Percentiles rank a stretch among this genome's conserved stretches.
Conservation (phyloP, 495 filamentous ascomycete species). For the Xylaria curta region DNA sequence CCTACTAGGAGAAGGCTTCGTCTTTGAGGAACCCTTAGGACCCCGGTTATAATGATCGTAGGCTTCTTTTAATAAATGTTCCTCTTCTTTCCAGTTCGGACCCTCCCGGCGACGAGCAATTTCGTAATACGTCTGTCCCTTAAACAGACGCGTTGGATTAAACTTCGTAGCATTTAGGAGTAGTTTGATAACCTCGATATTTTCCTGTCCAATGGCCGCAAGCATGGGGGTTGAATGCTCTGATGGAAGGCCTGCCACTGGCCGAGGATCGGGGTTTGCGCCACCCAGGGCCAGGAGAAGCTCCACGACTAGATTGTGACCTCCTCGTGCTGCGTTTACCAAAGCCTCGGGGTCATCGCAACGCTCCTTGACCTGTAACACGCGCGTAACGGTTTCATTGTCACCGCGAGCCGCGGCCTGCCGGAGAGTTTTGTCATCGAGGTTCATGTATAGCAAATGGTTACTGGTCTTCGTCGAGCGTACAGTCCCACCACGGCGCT, state of each 20-base stretch:
- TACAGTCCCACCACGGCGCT: constrained; percentile 51
- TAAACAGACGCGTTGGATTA: constrained; percentile 73
- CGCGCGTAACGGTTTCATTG: constrained; percentile 74
- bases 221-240: constrained; percentile 89
- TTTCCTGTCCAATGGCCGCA: constrained; percentile 89
- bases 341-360: constrained; percentile 81
- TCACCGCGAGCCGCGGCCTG: constrained; percentile 86
- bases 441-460: constrained; percentile 60
- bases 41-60: constrained; percentile 68
- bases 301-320: constrained; percentile 85
- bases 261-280: constrained; percentile 79
- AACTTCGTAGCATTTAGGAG: constrained; percentile 80
- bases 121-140: constrained; percentile 81
- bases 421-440: constrained; percentile 73
- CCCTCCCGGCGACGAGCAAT: constrained; percentile 81
- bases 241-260: constrained; percentile 52
- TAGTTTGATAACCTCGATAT: constrained; percentile 78
- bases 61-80: constrained; percentile 77
- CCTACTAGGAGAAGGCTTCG: constrained; percentile 56
- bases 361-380: constrained; percentile 75
- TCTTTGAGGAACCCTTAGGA: constrained; percentile 50
- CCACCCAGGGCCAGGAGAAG: constrained; percentile 82
- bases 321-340: constrained; percentile 89
- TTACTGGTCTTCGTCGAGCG: constrained; percentile 62
- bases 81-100: constrained; percentile 88